Evolutionary conservation across 169 alveolate species (phyloP), one percentile per base, ranked within the genome.

Genomic region (Cystoisospora suis): DNA sequence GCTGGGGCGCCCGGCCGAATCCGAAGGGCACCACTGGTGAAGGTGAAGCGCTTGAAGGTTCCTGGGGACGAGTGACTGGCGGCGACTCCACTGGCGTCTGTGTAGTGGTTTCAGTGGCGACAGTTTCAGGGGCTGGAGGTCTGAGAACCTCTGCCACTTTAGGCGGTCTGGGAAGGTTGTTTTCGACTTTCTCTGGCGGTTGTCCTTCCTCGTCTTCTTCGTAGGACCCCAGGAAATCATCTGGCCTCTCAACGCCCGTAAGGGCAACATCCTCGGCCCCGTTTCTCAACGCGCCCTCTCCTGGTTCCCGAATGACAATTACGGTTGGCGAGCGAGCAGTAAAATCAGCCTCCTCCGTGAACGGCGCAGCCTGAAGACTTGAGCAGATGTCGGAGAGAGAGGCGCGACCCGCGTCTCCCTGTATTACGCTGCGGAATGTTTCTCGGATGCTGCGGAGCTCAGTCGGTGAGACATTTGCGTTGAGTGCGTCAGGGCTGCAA

Each of bases 1-100:
- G 79, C 29, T 65, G 79, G 15, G 79, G 79, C 79, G 79, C 79
- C 29, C 79, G 79, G 46, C 79, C 79, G 29, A 65, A 65, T 3
- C 79, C 79, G 46, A 65, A 65, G 36, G 79, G 79, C 29, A 65
- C 46, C 44, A 65, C 6, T 23, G 79, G 79, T 17, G 79, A 65
- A 12, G 79, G 79, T 65, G 79, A 65, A 65, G 79, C 29, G 29
- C 36, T n/a, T 23, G 79, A 20, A 0, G 79, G 9, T 0, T 65
- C 79, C n/a, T n/a, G n/a, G n/a, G n/a, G n/a, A n/a, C n/a, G n/a
- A n/a, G n/a, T n/a, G n/a, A n/a, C n/a, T n/a, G n/a, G n/a, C n/a
- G n/a, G n/a, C n/a, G n/a, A n/a, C n/a, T n/a, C n/a, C n/a, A n/a
- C n/a, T n/a, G n/a, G n/a, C n/a, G n/a, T n/a, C n/a, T n/a, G n/a